Evolutionary conservation across 73 alveolate genomes (phyloP).

Genomic region (Diophrys appendiculata): DNA sequence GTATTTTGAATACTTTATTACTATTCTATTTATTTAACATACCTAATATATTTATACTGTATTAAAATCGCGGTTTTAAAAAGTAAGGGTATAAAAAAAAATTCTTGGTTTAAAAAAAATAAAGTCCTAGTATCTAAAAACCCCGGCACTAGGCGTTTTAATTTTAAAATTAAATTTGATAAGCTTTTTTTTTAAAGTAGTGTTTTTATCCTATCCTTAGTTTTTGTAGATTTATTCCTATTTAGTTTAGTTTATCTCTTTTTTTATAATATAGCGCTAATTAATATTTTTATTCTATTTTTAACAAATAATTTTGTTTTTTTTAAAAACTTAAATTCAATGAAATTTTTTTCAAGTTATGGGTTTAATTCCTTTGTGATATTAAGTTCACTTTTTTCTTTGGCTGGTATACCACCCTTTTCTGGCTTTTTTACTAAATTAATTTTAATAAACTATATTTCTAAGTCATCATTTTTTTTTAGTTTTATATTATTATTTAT

Average conservation of each 20-base stretch:
- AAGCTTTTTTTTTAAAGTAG: neutral
- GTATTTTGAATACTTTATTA: neutral
- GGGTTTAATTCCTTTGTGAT: neutral
- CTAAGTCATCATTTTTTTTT: neutral
- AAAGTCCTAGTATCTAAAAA: too few species aligned
- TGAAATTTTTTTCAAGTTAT: neutral
- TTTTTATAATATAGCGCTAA: neutral
- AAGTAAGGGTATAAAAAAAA: neutral
- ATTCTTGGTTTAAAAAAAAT: neutral
- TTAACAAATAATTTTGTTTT: neutral
- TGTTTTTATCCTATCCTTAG: neutral
- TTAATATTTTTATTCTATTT: neutral
- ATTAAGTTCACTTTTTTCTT: neutral
- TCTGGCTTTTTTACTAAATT: slow-evolving; percentile 11
- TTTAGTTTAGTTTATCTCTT: neutral
- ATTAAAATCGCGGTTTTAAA: neutral
- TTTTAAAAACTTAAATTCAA: neutral
- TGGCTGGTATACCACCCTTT: slow-evolving; percentile 9
- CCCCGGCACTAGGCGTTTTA: too few species aligned
- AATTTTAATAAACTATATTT: neutral
- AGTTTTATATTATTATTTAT: neutral
- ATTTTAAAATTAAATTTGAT: too few species aligned
- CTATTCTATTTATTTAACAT: neutral
- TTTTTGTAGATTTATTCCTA: neutral
- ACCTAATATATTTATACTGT: neutral